phyloP scores from a whole-genome alignment of 2,329 filamentous ascomycete species.

The Arthrobotrys entomopaga region DNA sequence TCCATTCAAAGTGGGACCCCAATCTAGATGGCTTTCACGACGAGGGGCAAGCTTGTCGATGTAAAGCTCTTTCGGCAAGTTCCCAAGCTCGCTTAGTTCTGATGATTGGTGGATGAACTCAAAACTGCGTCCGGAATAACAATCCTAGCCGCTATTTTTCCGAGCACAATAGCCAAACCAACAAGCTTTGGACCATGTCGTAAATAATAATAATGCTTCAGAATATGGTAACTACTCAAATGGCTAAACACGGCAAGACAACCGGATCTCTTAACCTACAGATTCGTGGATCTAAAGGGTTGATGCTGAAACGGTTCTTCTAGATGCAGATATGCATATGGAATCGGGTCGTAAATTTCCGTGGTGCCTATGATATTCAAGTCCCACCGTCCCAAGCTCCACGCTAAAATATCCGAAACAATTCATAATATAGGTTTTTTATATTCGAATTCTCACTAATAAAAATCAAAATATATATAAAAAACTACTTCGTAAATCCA shows the following conservation, averaged over 20 bases:
- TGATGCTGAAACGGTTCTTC: conserved; percentile 1
- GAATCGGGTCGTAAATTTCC: not conserved
- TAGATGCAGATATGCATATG: not conserved
- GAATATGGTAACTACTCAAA: conserved; percentile 23
- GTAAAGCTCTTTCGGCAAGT: conserved; percentile 44
- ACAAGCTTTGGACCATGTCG: not conserved
- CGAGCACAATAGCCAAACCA: conserved; percentile 18
- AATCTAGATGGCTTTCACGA: conserved; percentile 18
- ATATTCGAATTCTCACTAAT: too few species aligned
- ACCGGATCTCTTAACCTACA: conserved; percentile 11
- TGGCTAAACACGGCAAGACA: conserved; percentile 40
- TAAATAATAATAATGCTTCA: conserved; percentile 14
- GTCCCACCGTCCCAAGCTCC: too few species aligned
- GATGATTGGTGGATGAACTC: conserved; percentile 55
- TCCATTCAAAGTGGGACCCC: conserved; percentile 24
- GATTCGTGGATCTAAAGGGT: not conserved
- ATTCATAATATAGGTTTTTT: too few species aligned
- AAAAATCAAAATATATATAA: too few species aligned
- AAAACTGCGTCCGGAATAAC: conserved; percentile 44
- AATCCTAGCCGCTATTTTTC: conserved; percentile 50
- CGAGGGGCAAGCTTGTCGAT: conserved; percentile 24
- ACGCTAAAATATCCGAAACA: too few species aligned
- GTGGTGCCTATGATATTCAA: too few species aligned
- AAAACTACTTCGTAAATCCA: too few species aligned
- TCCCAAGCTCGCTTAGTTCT: conserved; percentile 33